Base-by-base conservation (phyloP, 176 grass and related monocot genomes). In the Triticum urartu region DNA sequence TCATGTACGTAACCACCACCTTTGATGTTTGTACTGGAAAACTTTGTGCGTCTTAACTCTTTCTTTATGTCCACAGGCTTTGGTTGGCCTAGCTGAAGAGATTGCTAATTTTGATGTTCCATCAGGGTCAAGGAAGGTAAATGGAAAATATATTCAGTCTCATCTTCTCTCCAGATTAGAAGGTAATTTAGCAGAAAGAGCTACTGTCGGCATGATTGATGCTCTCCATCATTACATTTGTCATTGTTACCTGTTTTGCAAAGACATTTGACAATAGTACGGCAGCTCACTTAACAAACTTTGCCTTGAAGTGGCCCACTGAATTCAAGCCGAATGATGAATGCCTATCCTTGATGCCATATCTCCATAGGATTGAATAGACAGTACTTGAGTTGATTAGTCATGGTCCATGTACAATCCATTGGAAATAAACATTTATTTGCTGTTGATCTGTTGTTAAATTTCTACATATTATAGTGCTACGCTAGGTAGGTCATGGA, bases 11-110 rank as follows among this genome's bases (percentile, higher is more conserved):
- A 40, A 85, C 82, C 14, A 42, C 14, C 5, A 62, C 4, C 84
- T 6, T 43, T 26, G 30, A 18, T 83, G 20, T 33, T 90, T 30
- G 78, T 71, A 86, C 42, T 56, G 43, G 70, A 62, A 78, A 79
- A 40, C 59, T 68, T 69, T 24, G 48, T 81, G 72, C 70, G 38
- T 77, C 38, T 81, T 81, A 78, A 30, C 33, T 60, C 15, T 76
- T 88, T 90, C 40, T 36, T 88, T 43, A 30, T 95, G 43, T 92
- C 70, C 26, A 92, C 85, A 98, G 97, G 87, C 92, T 63, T 86
- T 95, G 88, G 94, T 95, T 92, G 88, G 87, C 62, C 89, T 98
- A 86, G 94, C 97, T 72, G 92, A 90, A 95, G 97, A 98, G 93
- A 80, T 95, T 88, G 92, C 86, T 85, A 94, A 88, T 90, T 91